Evolutionary conservation across 2,329 filamentous ascomycete species (phyloP), one percentile per base, ranked within the genome.

Genomic region (Microsporum canis): DNA sequence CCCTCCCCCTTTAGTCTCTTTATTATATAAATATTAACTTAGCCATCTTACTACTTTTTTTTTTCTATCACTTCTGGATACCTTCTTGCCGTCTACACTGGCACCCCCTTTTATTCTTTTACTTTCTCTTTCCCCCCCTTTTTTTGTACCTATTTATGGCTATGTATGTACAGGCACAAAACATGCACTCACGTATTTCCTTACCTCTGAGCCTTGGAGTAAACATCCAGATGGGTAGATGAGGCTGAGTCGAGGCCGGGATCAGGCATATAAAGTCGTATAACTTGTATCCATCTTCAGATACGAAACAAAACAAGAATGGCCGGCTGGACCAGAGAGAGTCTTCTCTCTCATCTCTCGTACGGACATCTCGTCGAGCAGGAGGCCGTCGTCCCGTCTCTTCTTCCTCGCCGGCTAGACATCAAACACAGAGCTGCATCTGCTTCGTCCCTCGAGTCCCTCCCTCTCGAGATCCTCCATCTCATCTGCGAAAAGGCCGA

Each of bases 401-500:
- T 23, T 8, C 43, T 23, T 29, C 43, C 43, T 17, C 17, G 17
- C 17, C 17, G 7, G n/a, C 43, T 27, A 8, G 12, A 29, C 49
- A 12, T 12, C 55, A 33, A 57, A 23, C 5, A 38, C 23, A 43
- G 14, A 43, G 23, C n/a, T 10, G 2, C 33, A 5, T 39, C 34
- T 3, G 8, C 38, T 3, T 34, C 51, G 17, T 6, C 8, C 3
- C 56, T 63, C 29, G 29, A 63, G 8, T n/a, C 41, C 8, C 53
- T 63, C n/a, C 64, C 63, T 43, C 65, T 72, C 56, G 68, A 69
- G 27, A 56, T 56, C 6, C 60, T 74, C 12, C 68, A 70, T 1
- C 58, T 63, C 14, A 68, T 72, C 58, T 60, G 72, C 14, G 57
- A 70, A n/a, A 60, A 66, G 10, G 59, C 68, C 6, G 41, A 64